A percentile compares a stretch with the other conserved stretches of the same genome.
These are phyloP conservation scores for Aurantiochytrium sp. DNA, from an alignment of 108 stramenopile genomes.

Conservation along the genomic window DNA sequence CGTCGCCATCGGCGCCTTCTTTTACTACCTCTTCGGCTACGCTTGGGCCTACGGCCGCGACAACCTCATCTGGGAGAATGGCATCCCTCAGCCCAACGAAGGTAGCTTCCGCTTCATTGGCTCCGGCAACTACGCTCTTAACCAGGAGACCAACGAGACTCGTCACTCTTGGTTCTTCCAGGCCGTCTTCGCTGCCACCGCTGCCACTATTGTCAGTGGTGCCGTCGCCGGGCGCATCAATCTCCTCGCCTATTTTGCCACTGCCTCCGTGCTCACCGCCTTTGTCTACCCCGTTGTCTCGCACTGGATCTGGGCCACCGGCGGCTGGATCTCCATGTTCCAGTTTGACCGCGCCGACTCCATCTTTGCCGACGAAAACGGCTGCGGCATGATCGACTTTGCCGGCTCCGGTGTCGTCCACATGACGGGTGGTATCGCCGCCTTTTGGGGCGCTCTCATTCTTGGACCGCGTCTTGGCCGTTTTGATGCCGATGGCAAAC, in stretches of 20 bases:
- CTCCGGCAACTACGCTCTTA: conserved; percentile 9
- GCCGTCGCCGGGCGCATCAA: conserved; percentile 66
- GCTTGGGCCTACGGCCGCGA: conserved; percentile 15
- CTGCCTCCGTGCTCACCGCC: conserved; percentile 59
- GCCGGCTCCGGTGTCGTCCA: conserved; percentile 69
- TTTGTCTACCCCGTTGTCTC: conserved; percentile 78
- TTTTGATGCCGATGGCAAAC: neutral
- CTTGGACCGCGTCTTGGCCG: neutral
- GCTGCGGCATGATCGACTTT: conserved; percentile 64
- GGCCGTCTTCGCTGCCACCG: conserved; percentile 70
- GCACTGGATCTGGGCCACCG: conserved; percentile 66
- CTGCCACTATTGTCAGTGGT: conserved; percentile 65
- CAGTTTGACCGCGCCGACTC: neutral
- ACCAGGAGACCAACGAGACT: neutral
- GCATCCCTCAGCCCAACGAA: neutral
- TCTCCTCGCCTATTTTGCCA: conserved; percentile 68
- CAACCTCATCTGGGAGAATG: neutral
- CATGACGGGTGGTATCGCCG: conserved; percentile 68
- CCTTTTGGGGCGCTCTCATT: conserved; percentile 59
- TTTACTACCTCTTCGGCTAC: conserved; percentile 29
- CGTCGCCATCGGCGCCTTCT: conserved; percentile 22
- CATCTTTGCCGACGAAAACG: conserved; percentile 44
- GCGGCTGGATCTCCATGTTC: conserved; percentile 31
- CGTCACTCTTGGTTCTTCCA: conserved; percentile 55
- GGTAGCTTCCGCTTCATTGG: neutral